Evolutionary conservation across 2,329 filamentous ascomycete species (phyloP), one percentile per base, ranked within the genome.

Genomic region (Colletotrichum caudatum): DNA sequence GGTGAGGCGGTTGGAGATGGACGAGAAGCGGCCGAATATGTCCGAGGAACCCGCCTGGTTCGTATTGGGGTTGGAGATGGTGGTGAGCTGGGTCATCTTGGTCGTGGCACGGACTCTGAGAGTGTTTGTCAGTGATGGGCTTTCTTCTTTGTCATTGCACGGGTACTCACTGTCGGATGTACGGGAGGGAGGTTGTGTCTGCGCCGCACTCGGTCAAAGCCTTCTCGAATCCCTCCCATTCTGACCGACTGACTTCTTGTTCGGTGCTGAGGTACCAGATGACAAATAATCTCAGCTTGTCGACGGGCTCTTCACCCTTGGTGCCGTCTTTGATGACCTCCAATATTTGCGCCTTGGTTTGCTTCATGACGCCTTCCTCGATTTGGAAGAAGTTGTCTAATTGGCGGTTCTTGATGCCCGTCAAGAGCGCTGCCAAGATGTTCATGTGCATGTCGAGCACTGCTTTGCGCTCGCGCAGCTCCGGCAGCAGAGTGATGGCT

Each of bases 371-470:
- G 75, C 92, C 94, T 80, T 98, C 95, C 80, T 99, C 97, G 7
- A 97, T 85, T 79, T 98, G 94, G 84, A 97, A 99, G 82, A 93
- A 99, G 80, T 96, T 96, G 80, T 99, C 96, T 7, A 99, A 86
- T 80, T 98, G 95, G 20, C 96, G 91, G 76, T 97, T 94, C 80
- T 98, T 98, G 92, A 95, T 95, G 76, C 75, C 76, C 5, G 75
- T 82, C 61, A 83, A 72, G 16, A 83, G 74, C 4, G 90, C 90
- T n/a, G 92, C 92, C 5, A 92, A 87, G 69, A 95, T 95, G 77
- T 94, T 95, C 96, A 99, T 99, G 81, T 99, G 96, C 93, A 98
- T 98, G 79, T 98, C 96, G 6, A 99, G 88, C 26, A 92, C 89
- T n/a, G 92, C 91, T 80, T 99, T 99, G 71, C 96, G 91, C 81